These are phyloP conservation scores for Fonsecaea pedrosoi DNA, from an alignment of 2,329 filamentous ascomycete species.

Conservation along the genomic window DNA sequence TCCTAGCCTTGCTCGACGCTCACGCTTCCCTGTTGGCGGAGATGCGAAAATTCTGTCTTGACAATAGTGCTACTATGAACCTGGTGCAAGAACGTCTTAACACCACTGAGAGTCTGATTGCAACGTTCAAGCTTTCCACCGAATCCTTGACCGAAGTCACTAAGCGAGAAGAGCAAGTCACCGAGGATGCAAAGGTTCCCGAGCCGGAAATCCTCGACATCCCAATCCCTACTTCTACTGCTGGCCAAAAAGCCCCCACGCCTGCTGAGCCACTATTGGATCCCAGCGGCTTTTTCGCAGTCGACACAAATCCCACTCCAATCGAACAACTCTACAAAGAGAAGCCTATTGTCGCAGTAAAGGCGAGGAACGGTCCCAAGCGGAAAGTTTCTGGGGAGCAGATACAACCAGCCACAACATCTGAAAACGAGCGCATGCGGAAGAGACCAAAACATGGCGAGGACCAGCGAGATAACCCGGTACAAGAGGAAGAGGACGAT, in stretches of 20 bases:
- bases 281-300: slow-evolving; percentile 37
- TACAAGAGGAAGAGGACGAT: slow-evolving; percentile 41
- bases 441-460: slow-evolving; percentile 33
- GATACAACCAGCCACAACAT: slow-evolving; percentile 10
- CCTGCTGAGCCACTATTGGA: slow-evolving; percentile 28
- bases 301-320: slow-evolving; percentile 38
- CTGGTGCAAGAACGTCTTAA: slow-evolving; percentile 23
- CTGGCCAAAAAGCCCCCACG: slow-evolving; percentile 2
- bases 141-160: slow-evolving; percentile 26
- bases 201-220: slow-evolving; percentile 11
- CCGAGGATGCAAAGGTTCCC: slow-evolving; percentile 11
- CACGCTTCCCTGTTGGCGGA: slow-evolving; percentile 31
- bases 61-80: slow-evolving; percentile 1
- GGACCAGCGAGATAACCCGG: neutral
- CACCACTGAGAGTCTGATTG: slow-evolving; percentile 25
- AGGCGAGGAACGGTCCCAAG: slow-evolving; percentile 28
- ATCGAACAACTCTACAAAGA: slow-evolving; percentile 28
- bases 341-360: slow-evolving; percentile 11
- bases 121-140: slow-evolving; percentile 27
- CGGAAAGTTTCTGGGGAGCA: slow-evolving; percentile 24
- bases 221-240: slow-evolving; percentile 4
- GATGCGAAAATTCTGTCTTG: slow-evolving; percentile 24
- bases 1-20: slow-evolving; percentile 28
- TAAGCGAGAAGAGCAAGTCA: slow-evolving; percentile 11
- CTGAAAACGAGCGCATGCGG: slow-evolving; percentile 36